Evolutionary conservation across 2,329 filamentous ascomycete genomes (phyloP).

Genomic region (Nothophoma quercina): DNA sequence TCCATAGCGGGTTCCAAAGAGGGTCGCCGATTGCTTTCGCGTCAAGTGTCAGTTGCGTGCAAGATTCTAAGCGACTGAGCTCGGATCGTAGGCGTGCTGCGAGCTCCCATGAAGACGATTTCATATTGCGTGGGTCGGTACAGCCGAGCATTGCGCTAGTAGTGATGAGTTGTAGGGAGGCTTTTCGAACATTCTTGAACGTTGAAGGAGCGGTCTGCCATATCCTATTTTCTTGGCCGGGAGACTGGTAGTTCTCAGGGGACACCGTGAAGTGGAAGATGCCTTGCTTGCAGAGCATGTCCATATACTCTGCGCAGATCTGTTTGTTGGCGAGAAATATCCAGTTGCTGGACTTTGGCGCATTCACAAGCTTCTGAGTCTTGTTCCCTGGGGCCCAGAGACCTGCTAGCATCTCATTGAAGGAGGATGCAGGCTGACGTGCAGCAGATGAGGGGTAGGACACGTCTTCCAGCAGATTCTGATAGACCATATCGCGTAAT

Average conservation of each 20-base stretch:
- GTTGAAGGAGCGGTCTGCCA: conserved; percentile 39
- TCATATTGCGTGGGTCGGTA: conserved; percentile 46
- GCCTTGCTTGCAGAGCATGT: conserved; percentile 40
- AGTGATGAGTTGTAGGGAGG: conserved; percentile 41
- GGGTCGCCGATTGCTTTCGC: conserved; percentile 48
- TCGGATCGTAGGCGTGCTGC: conserved; percentile 36
- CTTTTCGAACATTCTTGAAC: conserved; percentile 34
- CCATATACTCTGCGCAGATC: conserved; percentile 45
- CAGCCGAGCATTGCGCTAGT: conserved; percentile 48
- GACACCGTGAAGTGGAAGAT: conserved; percentile 45
- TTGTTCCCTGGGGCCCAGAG: conserved; percentile 1
- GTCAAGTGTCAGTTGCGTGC: conserved; percentile 35
- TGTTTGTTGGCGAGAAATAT: conserved; percentile 28
- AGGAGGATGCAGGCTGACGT: conserved; percentile 16
- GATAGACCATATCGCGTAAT: conserved; percentile 45
- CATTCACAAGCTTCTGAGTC: neutral
- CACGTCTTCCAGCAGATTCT: conserved; percentile 41
- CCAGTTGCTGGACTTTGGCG: conserved; percentile 6
- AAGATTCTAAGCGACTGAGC: conserved; percentile 29
- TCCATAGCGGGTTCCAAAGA: conserved; percentile 51
- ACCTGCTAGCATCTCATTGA: conserved; percentile 28
- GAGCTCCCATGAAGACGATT: conserved; percentile 40
- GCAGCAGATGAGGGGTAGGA: conserved; percentile 34
- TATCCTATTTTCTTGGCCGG: conserved; percentile 20
- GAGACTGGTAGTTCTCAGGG: conserved; percentile 37